Evolutionary conservation across 2,329 filamentous ascomycete genomes (phyloP), one percentile per base, ranked within the genome.

Genomic region (Magnaporthiopsis incrustans): DNA sequence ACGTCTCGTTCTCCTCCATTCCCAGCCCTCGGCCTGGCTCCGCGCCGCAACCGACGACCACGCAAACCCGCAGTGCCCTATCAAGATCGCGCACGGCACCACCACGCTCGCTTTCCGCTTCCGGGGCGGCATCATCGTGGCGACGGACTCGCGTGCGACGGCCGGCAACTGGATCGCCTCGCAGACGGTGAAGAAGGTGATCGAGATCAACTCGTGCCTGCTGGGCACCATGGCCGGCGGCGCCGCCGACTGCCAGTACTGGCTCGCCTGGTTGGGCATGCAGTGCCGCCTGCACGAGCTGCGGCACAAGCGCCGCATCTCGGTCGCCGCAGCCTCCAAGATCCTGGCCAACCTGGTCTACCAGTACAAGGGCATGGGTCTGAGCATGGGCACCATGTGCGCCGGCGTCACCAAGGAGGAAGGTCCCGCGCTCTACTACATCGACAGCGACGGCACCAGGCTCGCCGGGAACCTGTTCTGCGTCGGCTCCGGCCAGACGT

Each of bases 131-230:
- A 98, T 99, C 79, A 96, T 99, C 74, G 94, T 99, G 63, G 94
- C 94, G 64, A 99, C 95, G 66, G 95, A 99, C 81, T 99, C 95
- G 66, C 88, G 95, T 80, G 95, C 95, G 66, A 97, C 95, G 60
- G 94, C 95, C 35, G 95, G 95, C 73, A 96, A 95, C 85, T 99
- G 95, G 95, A 99, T 99, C 79, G 95, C 95, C 69, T 96, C 91
- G 80, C 95, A 99, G 84, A 99, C 95, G 63, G 95, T 99, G 75
- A 99, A 99, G 88, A 99, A 99, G 85, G 95, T 99, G 71, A 98
- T 99, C 75, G 92, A 97, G 84, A 97, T 97, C 83, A 97, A 97
- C 82, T 91, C 84, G 78, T 90, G 89, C 78, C 84, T 99, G 78
- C 81, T 99, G 73, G 95, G 95, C 69, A 99, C 95, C 70, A 97